Evolutionary conservation across 345 rosid genomes (phyloP).

Genomic region (Hibiscus trionum): DNA sequence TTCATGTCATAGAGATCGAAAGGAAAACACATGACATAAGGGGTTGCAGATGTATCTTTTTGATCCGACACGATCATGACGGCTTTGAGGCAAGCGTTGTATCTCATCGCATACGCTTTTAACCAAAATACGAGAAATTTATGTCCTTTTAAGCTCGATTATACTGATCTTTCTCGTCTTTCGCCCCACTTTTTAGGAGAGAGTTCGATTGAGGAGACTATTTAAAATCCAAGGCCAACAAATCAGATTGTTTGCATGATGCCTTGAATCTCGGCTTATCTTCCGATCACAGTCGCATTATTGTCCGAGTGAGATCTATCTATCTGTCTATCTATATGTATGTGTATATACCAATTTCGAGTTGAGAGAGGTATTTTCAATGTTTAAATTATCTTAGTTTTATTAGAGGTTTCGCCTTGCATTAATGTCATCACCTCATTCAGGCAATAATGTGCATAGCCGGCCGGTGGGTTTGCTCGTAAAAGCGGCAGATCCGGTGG

Average conservation of each 20-base stretch:
- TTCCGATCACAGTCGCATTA: neutral
- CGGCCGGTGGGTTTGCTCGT: no score
- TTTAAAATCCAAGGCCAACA: conserved; percentile 22
- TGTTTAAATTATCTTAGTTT: neutral
- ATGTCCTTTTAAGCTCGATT: neutral
- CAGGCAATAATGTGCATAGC: no score
- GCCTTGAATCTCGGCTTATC: neutral
- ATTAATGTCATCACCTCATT: no score
- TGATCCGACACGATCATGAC: conserved; percentile 46
- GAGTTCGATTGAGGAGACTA: conserved; percentile 48
- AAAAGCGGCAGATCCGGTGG: no score
- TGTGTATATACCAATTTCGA: neutral
- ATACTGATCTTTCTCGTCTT: neutral
- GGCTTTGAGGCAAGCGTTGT: conserved; percentile 33
- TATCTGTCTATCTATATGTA: neutral
- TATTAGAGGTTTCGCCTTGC: no score
- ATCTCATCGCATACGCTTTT: neutral
- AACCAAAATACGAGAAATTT: neutral
- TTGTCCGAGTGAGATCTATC: neutral
- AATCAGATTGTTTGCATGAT: neutral
- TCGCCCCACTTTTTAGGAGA: conserved; percentile 33
- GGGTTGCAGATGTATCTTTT: conserved; percentile 66
- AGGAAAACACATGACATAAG: conserved; percentile 59
- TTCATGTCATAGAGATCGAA: conserved; percentile 43
- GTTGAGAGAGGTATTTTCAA: neutral